Percentiles rank a stretch among this genome's conserved stretches.
Evolutionary conservation across 2,329 filamentous ascomycete species (phyloP).

Genomic region (Neocatenulostroma microsporum): DNA sequence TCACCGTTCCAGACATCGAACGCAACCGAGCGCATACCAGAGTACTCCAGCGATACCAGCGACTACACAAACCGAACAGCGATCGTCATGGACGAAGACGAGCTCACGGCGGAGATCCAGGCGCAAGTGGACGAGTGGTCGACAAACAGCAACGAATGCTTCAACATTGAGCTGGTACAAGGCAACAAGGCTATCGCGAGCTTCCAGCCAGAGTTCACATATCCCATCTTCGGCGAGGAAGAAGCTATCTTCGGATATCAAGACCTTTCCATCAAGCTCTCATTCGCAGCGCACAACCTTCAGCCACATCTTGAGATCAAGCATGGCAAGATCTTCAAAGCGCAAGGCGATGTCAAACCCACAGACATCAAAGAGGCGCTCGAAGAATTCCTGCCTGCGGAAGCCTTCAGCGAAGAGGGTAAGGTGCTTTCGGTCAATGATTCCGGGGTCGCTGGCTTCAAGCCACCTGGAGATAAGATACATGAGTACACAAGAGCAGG

Average conservation of each 20-base stretch:
- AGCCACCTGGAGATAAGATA: slow-evolving; percentile 68
- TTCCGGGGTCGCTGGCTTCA: slow-evolving; percentile 48
- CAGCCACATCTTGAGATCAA: slow-evolving; percentile 65
- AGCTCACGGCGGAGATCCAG: slow-evolving; percentile 19
- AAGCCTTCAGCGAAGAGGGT: slow-evolving; percentile 37
- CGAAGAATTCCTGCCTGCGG: slow-evolving; percentile 58
- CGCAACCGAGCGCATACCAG: too few relatives aligned
- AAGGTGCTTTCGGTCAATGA: slow-evolving; percentile 19
- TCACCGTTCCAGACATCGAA: too few relatives aligned
- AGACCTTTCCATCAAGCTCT: slow-evolving; percentile 66
- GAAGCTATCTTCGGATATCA: slow-evolving; percentile 89
- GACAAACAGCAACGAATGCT: slow-evolving; percentile 53
- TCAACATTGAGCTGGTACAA: slow-evolving; percentile 53
- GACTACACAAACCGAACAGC: too few relatives aligned
- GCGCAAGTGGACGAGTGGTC: slow-evolving; percentile 40
- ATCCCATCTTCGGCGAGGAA: slow-evolving; percentile 87
- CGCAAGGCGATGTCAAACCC: slow-evolving; percentile 60
- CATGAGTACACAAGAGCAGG: slow-evolving; percentile 55
- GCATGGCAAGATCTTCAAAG: slow-evolving; percentile 63
- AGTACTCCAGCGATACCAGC: too few relatives aligned
- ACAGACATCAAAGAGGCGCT: slow-evolving; percentile 61
- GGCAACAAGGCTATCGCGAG: slow-evolving; percentile 38
- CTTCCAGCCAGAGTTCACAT: slow-evolving; percentile 83
- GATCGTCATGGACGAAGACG: slow-evolving; percentile 17
- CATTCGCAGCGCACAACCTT: slow-evolving; percentile 65